Evolutionary conservation across 352 stramenopile species (phyloP).

Genomic region (Globisporangium paroecandrum): DNA sequence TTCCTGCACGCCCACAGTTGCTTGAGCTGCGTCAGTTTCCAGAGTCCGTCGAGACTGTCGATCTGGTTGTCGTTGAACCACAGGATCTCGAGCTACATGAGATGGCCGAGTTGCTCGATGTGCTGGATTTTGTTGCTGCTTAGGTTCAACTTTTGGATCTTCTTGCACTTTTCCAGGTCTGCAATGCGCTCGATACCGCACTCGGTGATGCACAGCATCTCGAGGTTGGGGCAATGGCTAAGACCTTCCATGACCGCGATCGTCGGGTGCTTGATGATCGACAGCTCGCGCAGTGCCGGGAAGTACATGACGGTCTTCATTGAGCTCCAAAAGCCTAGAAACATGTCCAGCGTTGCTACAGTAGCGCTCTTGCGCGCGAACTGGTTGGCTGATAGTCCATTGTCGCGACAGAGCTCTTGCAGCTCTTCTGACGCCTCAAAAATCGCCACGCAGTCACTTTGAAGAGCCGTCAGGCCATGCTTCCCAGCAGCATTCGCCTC

Average conservation of each 20-base stretch:
- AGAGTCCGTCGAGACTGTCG: slow-evolving; percentile 50
- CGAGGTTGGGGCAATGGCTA: slow-evolving; percentile 44
- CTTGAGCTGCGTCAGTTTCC: slow-evolving; percentile 42
- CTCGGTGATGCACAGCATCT: slow-evolving; percentile 64
- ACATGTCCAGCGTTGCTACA: slow-evolving; percentile 60
- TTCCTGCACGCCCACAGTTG: slow-evolving; percentile 81
- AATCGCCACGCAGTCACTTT: slow-evolving; percentile 32
- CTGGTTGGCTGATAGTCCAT: slow-evolving; percentile 50
- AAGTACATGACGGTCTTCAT: slow-evolving; percentile 75
- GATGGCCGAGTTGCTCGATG: slow-evolving; percentile 51
- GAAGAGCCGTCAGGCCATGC: slow-evolving; percentile 21
- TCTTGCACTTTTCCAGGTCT: slow-evolving; percentile 37
- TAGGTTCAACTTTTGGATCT: slow-evolving; percentile 67
- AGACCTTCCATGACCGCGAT: slow-evolving; percentile 58
- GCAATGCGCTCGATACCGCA: slow-evolving; percentile 53
- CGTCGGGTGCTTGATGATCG: slow-evolving; percentile 73
- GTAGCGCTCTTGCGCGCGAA: slow-evolving; percentile 44
- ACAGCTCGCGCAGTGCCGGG: slow-evolving; percentile 52
- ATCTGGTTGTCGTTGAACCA: slow-evolving; percentile 86
- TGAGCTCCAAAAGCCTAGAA: slow-evolving; percentile 71
- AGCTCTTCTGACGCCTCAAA: slow-evolving; percentile 49
- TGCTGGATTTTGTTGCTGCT: slow-evolving; percentile 56
- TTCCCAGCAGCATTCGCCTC: not conserved
- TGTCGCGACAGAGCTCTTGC: slow-evolving; percentile 62
- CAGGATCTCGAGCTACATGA: slow-evolving; percentile 63